Percentiles rank a stretch among this genome's conserved stretches.
Conservation (phyloP, 108 stramenopile species). For the Cyclotella atomus region DNA sequence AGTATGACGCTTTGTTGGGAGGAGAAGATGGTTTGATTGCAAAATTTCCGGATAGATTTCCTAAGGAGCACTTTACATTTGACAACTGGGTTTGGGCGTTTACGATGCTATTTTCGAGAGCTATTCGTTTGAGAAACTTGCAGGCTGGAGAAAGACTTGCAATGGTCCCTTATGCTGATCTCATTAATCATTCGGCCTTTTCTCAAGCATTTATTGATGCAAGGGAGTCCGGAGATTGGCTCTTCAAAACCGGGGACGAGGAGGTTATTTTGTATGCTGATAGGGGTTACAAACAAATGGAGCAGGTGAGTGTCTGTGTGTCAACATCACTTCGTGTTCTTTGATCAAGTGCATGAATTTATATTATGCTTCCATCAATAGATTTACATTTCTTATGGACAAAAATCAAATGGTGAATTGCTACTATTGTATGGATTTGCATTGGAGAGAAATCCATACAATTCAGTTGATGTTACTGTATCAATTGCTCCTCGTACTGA, state of each 20-base stretch:
- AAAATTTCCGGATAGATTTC: conserved; percentile 80
- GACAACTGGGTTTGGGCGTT: conserved; percentile 97
- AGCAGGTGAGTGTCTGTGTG: conserved; percentile 77
- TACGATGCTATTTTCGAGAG: conserved; percentile 92
- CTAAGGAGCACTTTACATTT: conserved; percentile 78
- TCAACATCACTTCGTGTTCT: conserved; percentile 12
- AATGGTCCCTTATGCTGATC: conserved; percentile 95
- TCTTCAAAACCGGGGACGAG: conserved; percentile 90
- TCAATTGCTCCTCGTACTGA: conserved; percentile 79
- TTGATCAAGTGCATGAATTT: too few species aligned
- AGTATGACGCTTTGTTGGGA: conserved; percentile 81
- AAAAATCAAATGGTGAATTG: conserved; percentile 94
- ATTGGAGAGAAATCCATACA: conserved; percentile 95
- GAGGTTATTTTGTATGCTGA: conserved; percentile 95
- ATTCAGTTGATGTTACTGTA: conserved; percentile 94
- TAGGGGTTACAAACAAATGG: conserved; percentile 92
- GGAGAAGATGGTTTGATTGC: conserved; percentile 68
- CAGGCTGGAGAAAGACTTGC: conserved; percentile 85
- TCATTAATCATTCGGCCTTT: conserved; percentile 97
- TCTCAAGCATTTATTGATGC: conserved; percentile 86
- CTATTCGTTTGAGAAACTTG: conserved; percentile 80
- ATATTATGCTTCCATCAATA: too few species aligned
- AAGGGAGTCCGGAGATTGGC: conserved; percentile 81
- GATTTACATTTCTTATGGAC: conserved; percentile 92
- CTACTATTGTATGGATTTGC: conserved; percentile 95